Conservation (phyloP, 768 basidiomycete genomes). For the Chalciporus chontae region DNA sequence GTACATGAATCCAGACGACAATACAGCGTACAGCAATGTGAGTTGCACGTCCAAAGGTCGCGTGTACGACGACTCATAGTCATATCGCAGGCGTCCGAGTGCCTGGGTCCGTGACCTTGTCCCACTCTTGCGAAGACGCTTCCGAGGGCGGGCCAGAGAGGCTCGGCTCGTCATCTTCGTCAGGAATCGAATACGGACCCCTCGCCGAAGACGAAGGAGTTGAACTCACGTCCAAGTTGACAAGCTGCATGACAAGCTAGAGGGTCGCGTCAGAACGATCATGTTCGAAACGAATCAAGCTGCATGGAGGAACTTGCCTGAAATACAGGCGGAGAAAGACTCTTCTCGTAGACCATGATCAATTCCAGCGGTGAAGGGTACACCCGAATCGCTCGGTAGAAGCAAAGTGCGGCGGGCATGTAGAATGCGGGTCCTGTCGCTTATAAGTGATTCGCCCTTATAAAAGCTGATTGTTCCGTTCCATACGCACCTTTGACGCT, state of each 20-base stretch:
- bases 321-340: conserved; percentile 77
- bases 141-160: conserved; percentile 77
- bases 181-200: conserved; percentile 30
- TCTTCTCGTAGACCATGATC: conserved; percentile 92
- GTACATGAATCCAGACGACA: conserved; percentile 28
- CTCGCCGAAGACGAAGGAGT: conserved; percentile 39
- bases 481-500: conserved; percentile 58
- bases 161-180: conserved; percentile 55
- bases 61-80: conserved; percentile 30
- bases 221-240: conserved; percentile 84
- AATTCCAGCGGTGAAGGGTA: conserved; percentile 95
- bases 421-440: conserved; percentile 68
- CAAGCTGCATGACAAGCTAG: conserved; percentile 77
- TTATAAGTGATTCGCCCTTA: neutral
- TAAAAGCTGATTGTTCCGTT: neutral
- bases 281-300: neutral
- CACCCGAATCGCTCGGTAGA: conserved; percentile 90
- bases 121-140: conserved; percentile 89
- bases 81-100: conserved; percentile 46
- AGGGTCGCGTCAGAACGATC: conserved; percentile 1
- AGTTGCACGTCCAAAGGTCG: conserved; percentile 24
- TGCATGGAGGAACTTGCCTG: conserved; percentile 44
- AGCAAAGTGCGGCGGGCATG: conserved; percentile 80
- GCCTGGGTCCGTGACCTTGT: conserved; percentile 77
- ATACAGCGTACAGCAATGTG: conserved; percentile 31